Base-by-base conservation (phyloP, 371 early-diverging fungal species). In the Mortierella sp. region DNA sequence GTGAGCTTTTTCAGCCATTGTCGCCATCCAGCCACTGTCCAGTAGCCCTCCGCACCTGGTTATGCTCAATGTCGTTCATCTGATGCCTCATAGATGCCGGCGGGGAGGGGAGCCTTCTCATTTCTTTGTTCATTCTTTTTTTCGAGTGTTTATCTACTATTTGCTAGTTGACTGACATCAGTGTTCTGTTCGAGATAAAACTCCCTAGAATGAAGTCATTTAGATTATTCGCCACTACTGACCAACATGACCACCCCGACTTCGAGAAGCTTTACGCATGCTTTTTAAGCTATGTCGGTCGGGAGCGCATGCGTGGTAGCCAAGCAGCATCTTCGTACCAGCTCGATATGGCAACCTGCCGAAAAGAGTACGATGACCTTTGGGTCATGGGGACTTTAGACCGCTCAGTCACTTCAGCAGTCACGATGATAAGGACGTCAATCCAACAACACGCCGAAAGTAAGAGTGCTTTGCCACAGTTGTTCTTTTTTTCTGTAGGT, bases 171-270 rank as follows among this genome's bases (percentile, higher is more conserved):
- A 14, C 50, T 50, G 21, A 50, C 50, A 50, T 21, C 50, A 50
- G 14, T 50, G 50, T 3, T 50, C 50, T 50, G 14, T 50, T 21
- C 50, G 50, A 16, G 50, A 50, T 14, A 50, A 50, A 50, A 14
- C n/a, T 21, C 50, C 50, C 21, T 50, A 50, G 50, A 50, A 50
- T 50, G 50, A 50, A 50, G 50, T n/a, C 50, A 14, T 50, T 50
- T 50, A 16, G n/a, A 14, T 50, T 50, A 50, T 50, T 50, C 50
- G 50, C 50, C 3, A 50, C 6, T 14, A 50, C 50, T 50, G n/a
- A 50, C 50, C 50, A 14, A 14, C 50, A 50, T 14, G 50, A 50
- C 50, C 21, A 50, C 50, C 50, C 50, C 21, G 50, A 50, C 21
- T 50, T 50, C 14, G 50, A 50, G 5, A 50, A 50, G 14, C 50